Conservation (phyloP, 805 yeast genomes). For the Ogataea glucozyma region DNA sequence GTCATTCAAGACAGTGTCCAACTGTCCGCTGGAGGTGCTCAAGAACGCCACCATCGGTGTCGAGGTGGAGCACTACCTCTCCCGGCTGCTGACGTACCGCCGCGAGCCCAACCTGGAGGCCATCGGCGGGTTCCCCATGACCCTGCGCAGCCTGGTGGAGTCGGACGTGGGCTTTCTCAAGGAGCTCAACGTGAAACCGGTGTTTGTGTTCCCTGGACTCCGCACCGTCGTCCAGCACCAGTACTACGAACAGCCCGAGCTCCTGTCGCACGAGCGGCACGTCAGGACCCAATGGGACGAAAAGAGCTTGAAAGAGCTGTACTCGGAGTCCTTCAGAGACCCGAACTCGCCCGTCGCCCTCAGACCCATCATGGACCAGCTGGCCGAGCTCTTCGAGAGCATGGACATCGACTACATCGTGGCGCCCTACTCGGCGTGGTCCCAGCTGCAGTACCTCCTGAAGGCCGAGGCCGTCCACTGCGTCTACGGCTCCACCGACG, state of each 20-base stretch:
- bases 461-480: conserved; percentile 62
- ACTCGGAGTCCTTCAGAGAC: conserved; percentile 54
- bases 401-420: conserved; percentile 64
- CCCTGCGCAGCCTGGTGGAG: conserved; percentile 56
- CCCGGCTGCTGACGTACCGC: conserved; percentile 58
- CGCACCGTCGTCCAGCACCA: conserved; percentile 39
- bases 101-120: conserved; percentile 74
- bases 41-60: conserved; percentile 74
- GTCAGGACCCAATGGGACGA: conserved; percentile 51
- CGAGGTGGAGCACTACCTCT: conserved; percentile 77
- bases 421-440: conserved; percentile 80
- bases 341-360: conserved; percentile 49
- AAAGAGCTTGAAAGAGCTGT: conserved; percentile 30
- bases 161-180: conserved; percentile 62
- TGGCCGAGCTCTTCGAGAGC: conserved; percentile 57
- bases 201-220: conserved; percentile 77
- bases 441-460: conserved; percentile 74
- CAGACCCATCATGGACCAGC: conserved; percentile 52
- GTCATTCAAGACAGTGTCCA: conserved; percentile 55
- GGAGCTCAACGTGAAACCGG: conserved; percentile 67
- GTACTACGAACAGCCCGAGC: conserved; percentile 28
- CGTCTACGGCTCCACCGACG: conserved; percentile 83
- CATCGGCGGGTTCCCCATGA: conserved; percentile 76
- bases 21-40: conserved; percentile 60
- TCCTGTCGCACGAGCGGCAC: conserved; percentile 40